A percentile compares a stretch with the other conserved stretches of the same genome.
These are phyloP conservation scores for Canavalia gladiata DNA, from an alignment of 306 rosid species.

Conservation along the genomic window DNA sequence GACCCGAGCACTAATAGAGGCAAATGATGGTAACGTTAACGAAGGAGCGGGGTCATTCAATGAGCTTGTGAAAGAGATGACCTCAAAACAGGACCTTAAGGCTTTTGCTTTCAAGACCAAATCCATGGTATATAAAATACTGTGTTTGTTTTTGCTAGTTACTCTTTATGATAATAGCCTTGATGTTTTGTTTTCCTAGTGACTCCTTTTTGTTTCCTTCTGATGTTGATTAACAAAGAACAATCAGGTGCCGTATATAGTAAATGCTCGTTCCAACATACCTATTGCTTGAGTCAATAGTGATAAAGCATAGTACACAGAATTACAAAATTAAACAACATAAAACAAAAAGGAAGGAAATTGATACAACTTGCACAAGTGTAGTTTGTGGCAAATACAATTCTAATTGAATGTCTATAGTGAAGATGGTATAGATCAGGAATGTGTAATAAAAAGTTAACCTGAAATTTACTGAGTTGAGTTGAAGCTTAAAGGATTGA, in stretches of 20 bases:
- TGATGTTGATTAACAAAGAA: background rate
- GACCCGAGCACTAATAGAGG: constrained; percentile 72
- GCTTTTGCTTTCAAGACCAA: constrained; percentile 89
- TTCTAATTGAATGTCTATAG: constrained; percentile 1
- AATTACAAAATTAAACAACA: background rate
- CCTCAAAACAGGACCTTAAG: constrained; percentile 70
- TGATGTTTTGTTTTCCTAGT: constrained; percentile 8
- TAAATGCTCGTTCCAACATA: constrained; percentile 5
- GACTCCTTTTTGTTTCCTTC: constrained; percentile 17
- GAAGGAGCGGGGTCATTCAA: constrained; percentile 78
- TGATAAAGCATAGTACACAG: background rate
- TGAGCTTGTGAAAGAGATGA: constrained; percentile 81
- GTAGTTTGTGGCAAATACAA: background rate
- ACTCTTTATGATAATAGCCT: background rate
- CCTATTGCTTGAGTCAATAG: constrained; percentile 1
- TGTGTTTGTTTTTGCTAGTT: constrained; percentile 10
- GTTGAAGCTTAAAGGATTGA: constrained; percentile 26
- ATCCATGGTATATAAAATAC: constrained; percentile 71
- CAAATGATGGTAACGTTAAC: constrained; percentile 58
- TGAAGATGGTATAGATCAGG: background rate
- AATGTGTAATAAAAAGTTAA: background rate
- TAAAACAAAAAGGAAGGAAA: background rate
- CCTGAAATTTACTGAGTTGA: constrained; percentile 17
- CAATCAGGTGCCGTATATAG: background rate
- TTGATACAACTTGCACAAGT: constrained; percentile 20